Evolutionary conservation across 805 yeast species (phyloP).

Genomic region (Maudiozyma turicensis): DNA sequence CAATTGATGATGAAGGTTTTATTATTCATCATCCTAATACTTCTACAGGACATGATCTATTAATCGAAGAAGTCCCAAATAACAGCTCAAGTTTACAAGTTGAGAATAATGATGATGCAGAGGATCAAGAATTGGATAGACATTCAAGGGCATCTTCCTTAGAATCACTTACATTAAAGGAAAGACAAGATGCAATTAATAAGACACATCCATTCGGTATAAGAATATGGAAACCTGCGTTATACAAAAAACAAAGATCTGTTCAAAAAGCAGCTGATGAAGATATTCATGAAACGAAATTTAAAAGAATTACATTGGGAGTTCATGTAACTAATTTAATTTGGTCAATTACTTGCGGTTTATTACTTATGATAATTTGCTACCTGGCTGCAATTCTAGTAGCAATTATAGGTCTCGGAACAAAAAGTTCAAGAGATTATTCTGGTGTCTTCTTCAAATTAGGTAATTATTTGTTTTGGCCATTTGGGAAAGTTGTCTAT

Average conservation of each 20-base stretch:
- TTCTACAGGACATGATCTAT: constrained; percentile 7
- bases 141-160: constrained; percentile 34
- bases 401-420: constrained; percentile 35
- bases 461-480: constrained; percentile 66
- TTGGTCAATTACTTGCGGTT: constrained; percentile 72
- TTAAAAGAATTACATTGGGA: constrained; percentile 44
- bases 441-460: constrained; percentile 49
- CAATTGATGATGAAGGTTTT: constrained; percentile 5
- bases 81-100: background rate
- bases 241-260: constrained; percentile 85
- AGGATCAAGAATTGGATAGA: constrained; percentile 25
- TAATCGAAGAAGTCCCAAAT: constrained; percentile 8
- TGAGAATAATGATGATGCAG: constrained; percentile 23
- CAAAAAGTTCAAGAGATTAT: constrained; percentile 47
- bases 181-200: constrained; percentile 92
- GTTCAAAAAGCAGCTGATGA: constrained; percentile 86
- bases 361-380: constrained; percentile 41
- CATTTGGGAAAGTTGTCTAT: constrained; percentile 85
- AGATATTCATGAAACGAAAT: constrained; percentile 76
- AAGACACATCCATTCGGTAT: constrained; percentile 97
- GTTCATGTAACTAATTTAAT: constrained; percentile 59
- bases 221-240: constrained; percentile 96
- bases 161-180: constrained; percentile 81
- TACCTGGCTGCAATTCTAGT: constrained; percentile 35
- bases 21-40: constrained; percentile 11